Evolutionary conservation across 1,139 yeast genomes (phyloP).

Genomic region (Geotrichum cucujoidarum): DNA sequence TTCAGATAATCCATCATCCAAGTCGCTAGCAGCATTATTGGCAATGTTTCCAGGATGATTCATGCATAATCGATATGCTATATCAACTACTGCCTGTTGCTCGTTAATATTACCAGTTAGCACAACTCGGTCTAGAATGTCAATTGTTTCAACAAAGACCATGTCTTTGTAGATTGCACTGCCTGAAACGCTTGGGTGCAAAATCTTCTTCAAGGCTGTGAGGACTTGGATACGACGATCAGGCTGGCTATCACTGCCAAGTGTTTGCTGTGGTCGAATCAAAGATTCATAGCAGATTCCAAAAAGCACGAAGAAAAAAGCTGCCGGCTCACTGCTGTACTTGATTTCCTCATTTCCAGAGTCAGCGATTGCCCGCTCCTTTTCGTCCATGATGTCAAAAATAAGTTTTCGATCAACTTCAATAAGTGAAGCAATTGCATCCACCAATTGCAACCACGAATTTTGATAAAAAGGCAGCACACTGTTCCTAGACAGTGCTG

Average conservation of each 20-base stretch:
- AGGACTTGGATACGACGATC: slow-evolving; percentile 44
- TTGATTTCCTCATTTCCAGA: slow-evolving; percentile 27
- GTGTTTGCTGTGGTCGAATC: slow-evolving; percentile 39
- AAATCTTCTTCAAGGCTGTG: slow-evolving; percentile 51
- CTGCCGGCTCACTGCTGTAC: slow-evolving; percentile 54
- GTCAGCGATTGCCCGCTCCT: slow-evolving; percentile 22
- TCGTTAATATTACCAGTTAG: slow-evolving; percentile 54
- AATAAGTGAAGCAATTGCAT: slow-evolving; percentile 66
- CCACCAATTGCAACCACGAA: slow-evolving; percentile 76
- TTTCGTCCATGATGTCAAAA: slow-evolving; percentile 42
- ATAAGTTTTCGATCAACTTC: slow-evolving; percentile 48
- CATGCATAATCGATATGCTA: slow-evolving; percentile 47
- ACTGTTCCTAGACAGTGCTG: slow-evolving; percentile 31
- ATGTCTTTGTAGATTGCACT: slow-evolving; percentile 60
- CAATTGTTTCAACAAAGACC: slow-evolving; percentile 70
- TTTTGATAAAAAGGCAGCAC: slow-evolving; percentile 50
- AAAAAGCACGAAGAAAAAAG: slow-evolving; percentile 74
- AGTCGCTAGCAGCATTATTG: slow-evolving; percentile 29
- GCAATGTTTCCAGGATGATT: slow-evolving; percentile 33
- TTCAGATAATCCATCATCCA: slow-evolving; percentile 42
- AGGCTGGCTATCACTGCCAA: slow-evolving; percentile 19
- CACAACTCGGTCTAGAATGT: slow-evolving; percentile 67
- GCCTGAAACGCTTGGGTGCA: slow-evolving; percentile 55
- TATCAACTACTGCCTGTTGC: slow-evolving; percentile 51
- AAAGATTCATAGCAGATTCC: slow-evolving; percentile 80